Conservation (phyloP, 2,329 filamentous ascomycete species). For the Mariannaea sp. region DNA sequence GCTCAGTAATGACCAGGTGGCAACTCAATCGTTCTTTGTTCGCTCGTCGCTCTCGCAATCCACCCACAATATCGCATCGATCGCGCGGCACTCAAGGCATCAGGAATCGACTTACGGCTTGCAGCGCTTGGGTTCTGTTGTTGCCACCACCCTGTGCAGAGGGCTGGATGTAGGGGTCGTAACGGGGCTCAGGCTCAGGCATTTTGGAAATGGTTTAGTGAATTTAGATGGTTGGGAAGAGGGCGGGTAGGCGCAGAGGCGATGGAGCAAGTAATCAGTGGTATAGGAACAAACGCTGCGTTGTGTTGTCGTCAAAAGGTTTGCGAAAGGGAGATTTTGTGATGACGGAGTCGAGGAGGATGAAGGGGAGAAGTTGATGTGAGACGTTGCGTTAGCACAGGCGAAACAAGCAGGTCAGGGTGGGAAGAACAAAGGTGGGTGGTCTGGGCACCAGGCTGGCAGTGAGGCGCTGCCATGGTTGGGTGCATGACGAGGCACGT, state of each 20-base stretch:
- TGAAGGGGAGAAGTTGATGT: constrained; percentile 36
- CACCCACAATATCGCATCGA: constrained; percentile 19
- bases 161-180: constrained; percentile 82
- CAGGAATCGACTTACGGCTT: constrained; percentile 70
- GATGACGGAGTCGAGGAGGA: constrained; percentile 26
- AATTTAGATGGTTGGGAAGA: constrained; percentile 5
- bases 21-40: constrained; percentile 17
- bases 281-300: constrained; percentile 19
- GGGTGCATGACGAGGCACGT: neutral
- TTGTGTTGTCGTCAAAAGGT: constrained; percentile 26
- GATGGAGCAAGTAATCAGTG: constrained; percentile 17
- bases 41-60: constrained; percentile 26
- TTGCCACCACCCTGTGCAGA: constrained; percentile 51
- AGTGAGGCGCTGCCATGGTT: constrained; percentile 27
- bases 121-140: constrained; percentile 67
- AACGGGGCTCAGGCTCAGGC: constrained; percentile 66
- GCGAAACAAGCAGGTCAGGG: constrained; percentile 35
- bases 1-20: constrained; percentile 18
- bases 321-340: constrained; percentile 34
- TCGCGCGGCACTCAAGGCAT: constrained; percentile 24
- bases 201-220: constrained; percentile 45
- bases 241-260: constrained; percentile 19
- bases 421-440: constrained; percentile 17
- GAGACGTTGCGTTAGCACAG: constrained; percentile 38
- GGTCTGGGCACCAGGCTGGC: constrained; percentile 7